Evolutionary conservation across 768 basidiomycete species (phyloP), one percentile per base, ranked within the genome.

Genomic region (Mycena chlorophos): DNA sequence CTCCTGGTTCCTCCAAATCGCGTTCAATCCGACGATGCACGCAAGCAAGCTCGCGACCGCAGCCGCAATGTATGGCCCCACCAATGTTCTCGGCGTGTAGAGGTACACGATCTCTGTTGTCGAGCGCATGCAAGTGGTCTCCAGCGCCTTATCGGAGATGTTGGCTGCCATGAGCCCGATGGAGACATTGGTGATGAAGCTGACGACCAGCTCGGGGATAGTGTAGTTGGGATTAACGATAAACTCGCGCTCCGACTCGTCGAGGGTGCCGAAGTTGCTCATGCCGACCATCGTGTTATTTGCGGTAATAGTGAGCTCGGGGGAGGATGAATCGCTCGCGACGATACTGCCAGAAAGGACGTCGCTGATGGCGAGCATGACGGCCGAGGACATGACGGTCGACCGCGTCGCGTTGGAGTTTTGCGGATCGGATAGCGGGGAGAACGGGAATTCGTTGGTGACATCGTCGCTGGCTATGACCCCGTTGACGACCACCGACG

Each of bases 141-240:
- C 23, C 4, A 25, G 13, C 8, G 45, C 27, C 16, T 13, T 12
- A n/a, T 40, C 40, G 19, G 51, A 29, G 19, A 53, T 31, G 28
- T 53, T 54, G 27, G 5, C 16, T 1, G 31, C 16, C 51, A 58
- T 55, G 27, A 55, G 49, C 28, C 54, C 49, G 28, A 55, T 55
- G 2, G 48, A 49, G 3, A 55, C 25, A 34, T 55, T 55, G 6
- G 17, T 25, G 3, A 55, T 47, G n/a, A 49, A 38, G 31, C 48
- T 50, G 5, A 28, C 38, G 6, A 55, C 39, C n/a, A 42, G 47
- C 3, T 38, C 39, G 10, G 38, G 19, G 17, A 55, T 50, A 17
- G 31, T 34, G 8, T 34, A 17, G 49, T 50, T 31, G 17, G 27
- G 19, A 14, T 20, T 29, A 2, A 39, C 28, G 2, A 42, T 55